Percentiles rank a stretch among this genome's conserved stretches.
These are phyloP conservation scores for Phalaenopsis aphrodite DNA, from an alignment of 106 monocot genomes.

Conservation along the genomic window DNA sequence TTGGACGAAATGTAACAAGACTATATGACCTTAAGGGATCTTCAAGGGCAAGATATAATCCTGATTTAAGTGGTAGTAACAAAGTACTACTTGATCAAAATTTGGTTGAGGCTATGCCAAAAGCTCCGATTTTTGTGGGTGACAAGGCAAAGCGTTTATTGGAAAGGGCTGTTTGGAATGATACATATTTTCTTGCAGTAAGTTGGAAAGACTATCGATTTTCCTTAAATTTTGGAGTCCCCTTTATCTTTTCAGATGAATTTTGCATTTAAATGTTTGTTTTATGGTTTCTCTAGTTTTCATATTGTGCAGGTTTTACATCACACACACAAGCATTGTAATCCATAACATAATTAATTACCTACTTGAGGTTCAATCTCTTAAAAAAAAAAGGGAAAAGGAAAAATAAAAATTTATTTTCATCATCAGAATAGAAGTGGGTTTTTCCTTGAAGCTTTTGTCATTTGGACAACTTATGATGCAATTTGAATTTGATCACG, in stretches of 20 bases:
- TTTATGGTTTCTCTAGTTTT: background rate
- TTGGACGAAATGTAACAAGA: constrained; percentile 51
- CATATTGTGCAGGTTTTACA: background rate
- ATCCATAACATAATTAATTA: too few relatives aligned
- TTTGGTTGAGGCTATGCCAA: constrained; percentile 86
- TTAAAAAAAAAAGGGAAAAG: too few relatives aligned
- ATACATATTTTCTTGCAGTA: constrained; percentile 82
- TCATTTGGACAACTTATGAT: too few relatives aligned
- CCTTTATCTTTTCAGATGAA: background rate
- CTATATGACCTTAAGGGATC: constrained; percentile 95
- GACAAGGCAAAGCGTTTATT: constrained; percentile 87
- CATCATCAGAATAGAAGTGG: too few relatives aligned
- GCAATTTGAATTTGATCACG: too few relatives aligned
- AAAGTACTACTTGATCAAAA: constrained; percentile 96
- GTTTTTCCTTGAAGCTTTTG: too few relatives aligned
- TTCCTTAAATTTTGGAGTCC: background rate
- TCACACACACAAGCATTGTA: too few relatives aligned
- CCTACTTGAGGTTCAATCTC: too few relatives aligned
- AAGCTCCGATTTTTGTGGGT: constrained; percentile 92
- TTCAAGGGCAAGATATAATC: constrained; percentile 78
- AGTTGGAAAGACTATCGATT: constrained; percentile 17
- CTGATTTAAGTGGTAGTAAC: constrained; percentile 77
- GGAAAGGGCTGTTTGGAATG: constrained; percentile 99
- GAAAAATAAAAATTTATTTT: too few relatives aligned
- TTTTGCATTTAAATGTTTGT: background rate